phyloP scores from a whole-genome alignment of 1,139 yeast species.

The Yamadazyma kanchanaburiensis region DNA sequence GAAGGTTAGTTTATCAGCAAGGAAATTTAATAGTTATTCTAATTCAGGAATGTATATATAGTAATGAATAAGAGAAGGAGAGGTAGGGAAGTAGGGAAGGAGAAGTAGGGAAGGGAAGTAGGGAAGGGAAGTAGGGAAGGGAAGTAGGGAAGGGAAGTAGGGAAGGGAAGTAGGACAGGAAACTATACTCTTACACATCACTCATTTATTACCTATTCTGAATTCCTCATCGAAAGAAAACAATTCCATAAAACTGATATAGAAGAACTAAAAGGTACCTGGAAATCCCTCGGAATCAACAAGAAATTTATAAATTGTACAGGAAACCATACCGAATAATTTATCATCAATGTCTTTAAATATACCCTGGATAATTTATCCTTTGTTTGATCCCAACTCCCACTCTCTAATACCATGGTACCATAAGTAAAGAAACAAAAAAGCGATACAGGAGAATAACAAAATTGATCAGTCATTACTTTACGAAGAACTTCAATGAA shows the following conservation, averaged over 20 bases:
- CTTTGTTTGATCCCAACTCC: constrained; percentile 61
- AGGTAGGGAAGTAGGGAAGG: not conserved
- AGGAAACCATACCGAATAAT: constrained; percentile 91
- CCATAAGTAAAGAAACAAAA: constrained; percentile 82
- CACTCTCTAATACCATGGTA: constrained; percentile 75
- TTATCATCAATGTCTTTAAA: constrained; percentile 71
- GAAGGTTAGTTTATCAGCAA: constrained; percentile 25
- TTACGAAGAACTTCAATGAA: constrained; percentile 80
- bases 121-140: too few species aligned
- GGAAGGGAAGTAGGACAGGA: too few species aligned
- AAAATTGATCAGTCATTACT: constrained; percentile 84
- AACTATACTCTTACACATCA: too few species aligned
- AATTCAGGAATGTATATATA: constrained; percentile 40
- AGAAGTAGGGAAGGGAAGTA: too few species aligned
- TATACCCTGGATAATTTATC: constrained; percentile 64
- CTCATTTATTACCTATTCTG: constrained; percentile 19
- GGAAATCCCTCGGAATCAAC: constrained; percentile 72
- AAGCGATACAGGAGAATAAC: constrained; percentile 83
- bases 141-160: too few species aligned
- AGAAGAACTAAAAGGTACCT: constrained; percentile 89
- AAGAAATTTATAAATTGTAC: constrained; percentile 89
- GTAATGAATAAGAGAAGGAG: constrained; percentile 1
- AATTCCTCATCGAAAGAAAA: constrained; percentile 74
- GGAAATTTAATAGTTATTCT: constrained; percentile 34
- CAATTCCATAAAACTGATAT: constrained; percentile 94